Conservation (phyloP, 2,329 filamentous ascomycete genomes). For the Cladosporium halotolerans region DNA sequence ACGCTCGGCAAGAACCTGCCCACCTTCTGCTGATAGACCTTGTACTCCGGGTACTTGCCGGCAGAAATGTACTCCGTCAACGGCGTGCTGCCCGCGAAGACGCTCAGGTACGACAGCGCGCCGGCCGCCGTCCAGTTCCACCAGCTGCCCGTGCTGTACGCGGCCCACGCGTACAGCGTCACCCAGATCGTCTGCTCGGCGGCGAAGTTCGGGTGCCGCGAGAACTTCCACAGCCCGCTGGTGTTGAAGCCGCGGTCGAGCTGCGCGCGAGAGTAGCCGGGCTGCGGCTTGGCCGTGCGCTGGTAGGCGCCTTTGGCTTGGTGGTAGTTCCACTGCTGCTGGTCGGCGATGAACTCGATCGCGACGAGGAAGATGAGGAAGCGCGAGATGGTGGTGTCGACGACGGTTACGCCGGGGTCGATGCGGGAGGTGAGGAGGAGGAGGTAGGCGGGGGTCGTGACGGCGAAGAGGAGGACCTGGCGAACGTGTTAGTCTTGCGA, state of each 20-base stretch:
- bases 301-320: constrained; percentile 71
- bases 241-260: constrained; percentile 86
- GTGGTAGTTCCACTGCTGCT: constrained; percentile 91
- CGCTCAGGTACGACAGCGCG: constrained; percentile 59
- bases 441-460: constrained; percentile 77
- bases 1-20: constrained; percentile 71
- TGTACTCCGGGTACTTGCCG: constrained; percentile 83
- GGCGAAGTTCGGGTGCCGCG: constrained; percentile 89
- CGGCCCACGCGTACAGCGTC: constrained; percentile 80
- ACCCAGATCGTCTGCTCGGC: constrained; percentile 91
- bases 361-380: constrained; percentile 52
- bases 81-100: constrained; percentile 86
- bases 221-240: constrained; percentile 78
- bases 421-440: constrained; percentile 66
- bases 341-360: constrained; percentile 76
- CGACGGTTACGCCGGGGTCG: constrained; percentile 42
- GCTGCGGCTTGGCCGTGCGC: constrained; percentile 63
- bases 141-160: constrained; percentile 61
- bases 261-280: constrained; percentile 56
- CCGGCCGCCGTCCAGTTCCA: constrained; percentile 77
- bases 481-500: constrained; percentile 10
- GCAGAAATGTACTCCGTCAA: constrained; percentile 78
- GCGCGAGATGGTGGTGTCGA: constrained; percentile 54
- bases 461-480: constrained; percentile 66
- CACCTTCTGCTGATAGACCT: constrained; percentile 73